A percentile compares a stretch with the other conserved stretches of the same genome.
Evolutionary conservation across 768 basidiomycete species (phyloP).

Genomic region (Trametes maxima): DNA sequence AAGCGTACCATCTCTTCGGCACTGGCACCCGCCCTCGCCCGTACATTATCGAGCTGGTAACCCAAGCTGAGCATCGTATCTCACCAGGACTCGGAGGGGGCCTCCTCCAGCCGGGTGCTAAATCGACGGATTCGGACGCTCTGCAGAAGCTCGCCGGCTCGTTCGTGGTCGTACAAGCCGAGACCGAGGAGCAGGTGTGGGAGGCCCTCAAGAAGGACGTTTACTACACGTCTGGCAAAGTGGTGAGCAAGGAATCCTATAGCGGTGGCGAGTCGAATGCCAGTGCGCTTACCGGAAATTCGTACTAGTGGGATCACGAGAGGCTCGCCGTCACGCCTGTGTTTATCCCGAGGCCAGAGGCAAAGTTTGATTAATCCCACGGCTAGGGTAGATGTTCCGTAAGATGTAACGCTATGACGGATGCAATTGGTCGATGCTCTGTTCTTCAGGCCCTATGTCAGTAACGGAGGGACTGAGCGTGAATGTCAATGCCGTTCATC

Average conservation of each 20-base stretch:
- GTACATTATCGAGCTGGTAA: too few relatives aligned
- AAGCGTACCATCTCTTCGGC: not conserved
- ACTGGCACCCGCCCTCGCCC: too few relatives aligned
- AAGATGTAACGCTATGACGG: not conserved
- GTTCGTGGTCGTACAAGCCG: constrained; percentile 1
- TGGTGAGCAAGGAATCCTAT: not conserved
- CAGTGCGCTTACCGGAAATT: not conserved
- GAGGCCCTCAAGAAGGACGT: constrained; percentile 5
- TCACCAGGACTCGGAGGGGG: not conserved
- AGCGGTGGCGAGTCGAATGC: not conserved
- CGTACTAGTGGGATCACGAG: constrained; percentile 11
- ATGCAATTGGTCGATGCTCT: not conserved
- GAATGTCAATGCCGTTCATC: too few relatives aligned
- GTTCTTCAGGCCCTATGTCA: not conserved
- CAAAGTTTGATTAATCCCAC: constrained; percentile 27
- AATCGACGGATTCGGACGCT: constrained; percentile 4
- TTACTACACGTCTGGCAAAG: constrained; percentile 19
- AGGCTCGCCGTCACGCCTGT: not conserved
- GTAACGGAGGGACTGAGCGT: too few relatives aligned
- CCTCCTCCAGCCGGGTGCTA: not conserved
- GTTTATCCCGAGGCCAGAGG: not conserved
- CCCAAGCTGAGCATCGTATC: not conserved
- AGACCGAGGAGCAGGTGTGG: constrained; percentile 2
- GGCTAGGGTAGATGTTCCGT: not conserved
- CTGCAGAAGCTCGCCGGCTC: constrained; percentile 2